Conservation (phyloP, 352 stramenopile genomes). For the Phytopythium mirpurense region DNA sequence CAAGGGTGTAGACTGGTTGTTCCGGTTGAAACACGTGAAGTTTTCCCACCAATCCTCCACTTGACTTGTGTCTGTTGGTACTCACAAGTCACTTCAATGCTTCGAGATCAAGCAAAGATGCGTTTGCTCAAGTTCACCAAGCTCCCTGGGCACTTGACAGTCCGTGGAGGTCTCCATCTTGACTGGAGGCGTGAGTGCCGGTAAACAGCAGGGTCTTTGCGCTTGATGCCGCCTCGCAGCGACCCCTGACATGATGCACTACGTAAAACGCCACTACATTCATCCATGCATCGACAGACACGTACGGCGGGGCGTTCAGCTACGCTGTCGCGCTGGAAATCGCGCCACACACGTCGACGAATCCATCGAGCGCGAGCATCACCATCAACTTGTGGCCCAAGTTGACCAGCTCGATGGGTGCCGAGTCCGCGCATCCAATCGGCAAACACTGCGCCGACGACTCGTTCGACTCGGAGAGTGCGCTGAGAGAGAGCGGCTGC, state of each 20-base stretch:
- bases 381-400: constrained; percentile 9
- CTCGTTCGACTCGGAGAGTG: background rate
- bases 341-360: constrained; percentile 9
- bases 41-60: too few relatives aligned
- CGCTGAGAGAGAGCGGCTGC: constrained; percentile 5
- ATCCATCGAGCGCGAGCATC: constrained; percentile 15
- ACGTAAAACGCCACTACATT: background rate
- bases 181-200: background rate
- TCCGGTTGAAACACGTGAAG: too few relatives aligned
- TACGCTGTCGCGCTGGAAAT: background rate
- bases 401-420: constrained; percentile 11
- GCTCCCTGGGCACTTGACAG: too few relatives aligned
- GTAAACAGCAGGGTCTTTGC: background rate
- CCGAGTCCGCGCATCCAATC: background rate
- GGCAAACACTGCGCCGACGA: background rate
- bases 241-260: too few relatives aligned
- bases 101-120: too few relatives aligned
- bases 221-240: background rate
- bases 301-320: background rate
- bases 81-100: too few relatives aligned
- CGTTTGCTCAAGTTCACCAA: too few relatives aligned
- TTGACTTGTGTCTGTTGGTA: too few relatives aligned
- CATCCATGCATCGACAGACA: background rate
- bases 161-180: background rate
- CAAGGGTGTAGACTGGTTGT: too few relatives aligned